phyloP scores from a whole-genome alignment of 306 rosid species.

The Quercus berberidifolia region DNA sequence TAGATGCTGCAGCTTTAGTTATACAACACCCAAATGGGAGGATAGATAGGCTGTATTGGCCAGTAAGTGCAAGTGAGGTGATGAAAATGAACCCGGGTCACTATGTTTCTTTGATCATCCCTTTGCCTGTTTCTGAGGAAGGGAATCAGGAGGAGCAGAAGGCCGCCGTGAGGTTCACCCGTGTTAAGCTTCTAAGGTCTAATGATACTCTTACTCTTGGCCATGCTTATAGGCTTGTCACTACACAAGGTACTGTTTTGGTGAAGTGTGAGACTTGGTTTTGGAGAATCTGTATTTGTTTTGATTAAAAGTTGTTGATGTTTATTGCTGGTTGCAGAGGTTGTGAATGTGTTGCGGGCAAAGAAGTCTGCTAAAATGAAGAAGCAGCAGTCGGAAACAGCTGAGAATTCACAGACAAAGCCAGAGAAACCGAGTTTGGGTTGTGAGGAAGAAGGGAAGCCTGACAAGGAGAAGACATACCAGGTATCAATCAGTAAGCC shows the following conservation, averaged over 20 bases:
- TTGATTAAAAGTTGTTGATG: conserved; percentile 11
- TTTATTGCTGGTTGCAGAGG: conserved; percentile 54
- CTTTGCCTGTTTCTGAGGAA: conserved; percentile 55
- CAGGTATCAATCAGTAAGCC: conserved; percentile 40
- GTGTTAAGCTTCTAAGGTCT: conserved; percentile 90
- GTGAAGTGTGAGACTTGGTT: neutral
- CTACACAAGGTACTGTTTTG: conserved; percentile 60
- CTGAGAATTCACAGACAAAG: conserved; percentile 24
- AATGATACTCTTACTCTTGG: conserved; percentile 91
- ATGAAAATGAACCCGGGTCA: conserved; percentile 89
- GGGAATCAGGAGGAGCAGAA: conserved; percentile 40
- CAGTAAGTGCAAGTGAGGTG: conserved; percentile 72
- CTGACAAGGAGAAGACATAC: conserved; percentile 28
- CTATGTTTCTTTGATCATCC: conserved; percentile 87
- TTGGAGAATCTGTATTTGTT: neutral
- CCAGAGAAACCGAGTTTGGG: conserved; percentile 26
- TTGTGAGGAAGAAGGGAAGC: conserved; percentile 32
- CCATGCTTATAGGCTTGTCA: conserved; percentile 90
- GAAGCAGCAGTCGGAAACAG: conserved; percentile 46
- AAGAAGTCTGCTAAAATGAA: conserved; percentile 75
- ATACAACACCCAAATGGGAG: conserved; percentile 91
- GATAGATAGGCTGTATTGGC: conserved; percentile 81
- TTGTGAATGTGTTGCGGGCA: conserved; percentile 79
- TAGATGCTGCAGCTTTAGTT: conserved; percentile 97
- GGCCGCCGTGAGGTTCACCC: conserved; percentile 66